phyloP scores from a whole-genome alignment of 2,329 filamentous ascomycete genomes.

The Penicillium sumatraense region DNA sequence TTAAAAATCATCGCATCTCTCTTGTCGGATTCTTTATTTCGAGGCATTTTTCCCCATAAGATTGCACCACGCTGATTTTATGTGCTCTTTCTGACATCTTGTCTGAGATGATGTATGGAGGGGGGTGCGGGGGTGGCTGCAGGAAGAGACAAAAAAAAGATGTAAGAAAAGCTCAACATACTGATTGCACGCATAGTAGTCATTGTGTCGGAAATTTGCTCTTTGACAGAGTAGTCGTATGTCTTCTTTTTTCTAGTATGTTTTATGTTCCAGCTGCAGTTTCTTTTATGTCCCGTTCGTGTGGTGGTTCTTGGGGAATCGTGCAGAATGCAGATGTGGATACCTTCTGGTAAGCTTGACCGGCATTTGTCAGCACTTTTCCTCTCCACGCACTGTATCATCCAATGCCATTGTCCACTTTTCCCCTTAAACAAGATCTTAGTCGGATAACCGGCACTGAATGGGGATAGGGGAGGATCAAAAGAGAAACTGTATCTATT shows the following conservation, averaged over 20 bases:
- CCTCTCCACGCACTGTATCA: neutral
- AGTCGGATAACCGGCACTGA: neutral
- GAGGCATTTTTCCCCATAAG: no score
- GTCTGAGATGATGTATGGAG: constrained; percentile 4
- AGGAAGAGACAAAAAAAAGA: neutral
- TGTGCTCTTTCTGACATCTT: neutral
- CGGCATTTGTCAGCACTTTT: constrained; percentile 20
- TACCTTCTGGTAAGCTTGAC: neutral
- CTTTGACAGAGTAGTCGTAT: neutral
- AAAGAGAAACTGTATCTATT: no score
- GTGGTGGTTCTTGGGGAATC: constrained; percentile 4
- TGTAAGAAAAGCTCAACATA: constrained; percentile 18
- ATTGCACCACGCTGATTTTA: no score
- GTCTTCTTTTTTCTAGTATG: neutral
- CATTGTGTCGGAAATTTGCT: constrained; percentile 8
- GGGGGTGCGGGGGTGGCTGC: constrained; percentile 1
- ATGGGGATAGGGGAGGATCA: no score
- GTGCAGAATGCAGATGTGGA: constrained; percentile 11
- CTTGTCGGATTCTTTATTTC: no score
- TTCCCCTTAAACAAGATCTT: neutral
- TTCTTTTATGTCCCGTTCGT: constrained; percentile 4
- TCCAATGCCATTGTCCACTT: neutral
- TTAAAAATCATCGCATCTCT: no score
- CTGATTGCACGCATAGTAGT: constrained; percentile 31
- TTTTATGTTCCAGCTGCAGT: neutral